phyloP scores from a whole-genome alignment of 2,329 filamentous ascomycete genomes.

The Orbilia javanica region DNA sequence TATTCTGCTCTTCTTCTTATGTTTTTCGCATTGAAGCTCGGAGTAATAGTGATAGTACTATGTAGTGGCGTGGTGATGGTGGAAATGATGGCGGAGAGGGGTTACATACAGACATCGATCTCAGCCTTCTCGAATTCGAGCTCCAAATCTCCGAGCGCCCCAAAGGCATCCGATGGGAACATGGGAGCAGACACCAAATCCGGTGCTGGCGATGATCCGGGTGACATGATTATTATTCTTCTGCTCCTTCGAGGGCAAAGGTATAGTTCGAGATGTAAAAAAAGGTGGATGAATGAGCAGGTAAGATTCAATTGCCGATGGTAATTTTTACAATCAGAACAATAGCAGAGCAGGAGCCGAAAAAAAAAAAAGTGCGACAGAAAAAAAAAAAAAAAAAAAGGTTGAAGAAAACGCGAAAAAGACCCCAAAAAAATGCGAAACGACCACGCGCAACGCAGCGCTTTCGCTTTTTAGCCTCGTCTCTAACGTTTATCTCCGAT shows the following conservation, averaged over 20 bases:
- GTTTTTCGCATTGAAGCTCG: no score
- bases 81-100: conserved; percentile 22
- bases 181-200: conserved; percentile 16
- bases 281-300: no score
- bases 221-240: conserved; percentile 25
- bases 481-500: neutral
- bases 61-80: no score
- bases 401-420: neutral
- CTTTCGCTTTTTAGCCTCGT: neutral
- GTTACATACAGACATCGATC: conserved; percentile 80
- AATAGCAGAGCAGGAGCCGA: no score
- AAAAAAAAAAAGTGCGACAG: neutral
- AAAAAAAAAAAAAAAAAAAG: neutral
- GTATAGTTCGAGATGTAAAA: no score
- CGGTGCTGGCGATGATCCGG: conserved; percentile 36
- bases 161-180: conserved; percentile 73
- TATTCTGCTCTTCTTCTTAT: no score
- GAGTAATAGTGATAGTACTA: neutral
- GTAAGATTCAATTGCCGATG: no score
- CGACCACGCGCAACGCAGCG: conserved; percentile 12
- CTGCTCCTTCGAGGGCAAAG: neutral
- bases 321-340: no score
- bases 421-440: no score
- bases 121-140: conserved; percentile 86
- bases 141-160: conserved; percentile 83